Evolutionary conservation across 2,329 filamentous ascomycete species (phyloP).

Genomic region (Nigrograna mackinnonii): DNA sequence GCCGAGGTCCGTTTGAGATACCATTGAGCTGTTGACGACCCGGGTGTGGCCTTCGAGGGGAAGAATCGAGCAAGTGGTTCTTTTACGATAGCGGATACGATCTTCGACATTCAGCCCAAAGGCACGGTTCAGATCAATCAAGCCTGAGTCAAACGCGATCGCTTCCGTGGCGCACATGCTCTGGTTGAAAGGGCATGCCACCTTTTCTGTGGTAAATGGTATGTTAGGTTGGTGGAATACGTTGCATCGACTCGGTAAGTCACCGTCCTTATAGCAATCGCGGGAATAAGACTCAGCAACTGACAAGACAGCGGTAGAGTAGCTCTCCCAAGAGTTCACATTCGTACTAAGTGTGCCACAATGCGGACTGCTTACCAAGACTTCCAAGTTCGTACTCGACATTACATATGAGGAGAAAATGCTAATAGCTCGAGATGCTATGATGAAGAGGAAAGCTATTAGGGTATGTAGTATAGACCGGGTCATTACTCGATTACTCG

Average conservation of each 20-base stretch:
- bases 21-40: background rate
- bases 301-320: too few relatives aligned
- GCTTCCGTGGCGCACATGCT: slow-evolving; percentile 6
- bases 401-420: too few relatives aligned
- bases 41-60: background rate
- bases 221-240: background rate
- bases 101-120: slow-evolving; percentile 10
- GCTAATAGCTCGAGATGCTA: too few relatives aligned
- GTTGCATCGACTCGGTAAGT: background rate
- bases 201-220: background rate
- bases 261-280: background rate
- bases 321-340: too few relatives aligned
- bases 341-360: too few relatives aligned
- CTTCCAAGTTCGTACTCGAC: too few relatives aligned
- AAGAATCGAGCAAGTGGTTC: slow-evolving; percentile 10
- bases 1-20: background rate
- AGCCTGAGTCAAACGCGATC: slow-evolving; percentile 13
- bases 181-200: slow-evolving; percentile 14
- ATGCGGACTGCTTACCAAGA: too few relatives aligned
- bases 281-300: background rate
- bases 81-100: slow-evolving; percentile 2
- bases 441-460: slow-evolving; percentile 13
- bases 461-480: slow-evolving; percentile 2
- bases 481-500: background rate
- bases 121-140: slow-evolving; percentile 12